Evolutionary conservation across 2,329 filamentous ascomycete species (phyloP).

Genomic region (Paraphaeosphaeria minitans): DNA sequence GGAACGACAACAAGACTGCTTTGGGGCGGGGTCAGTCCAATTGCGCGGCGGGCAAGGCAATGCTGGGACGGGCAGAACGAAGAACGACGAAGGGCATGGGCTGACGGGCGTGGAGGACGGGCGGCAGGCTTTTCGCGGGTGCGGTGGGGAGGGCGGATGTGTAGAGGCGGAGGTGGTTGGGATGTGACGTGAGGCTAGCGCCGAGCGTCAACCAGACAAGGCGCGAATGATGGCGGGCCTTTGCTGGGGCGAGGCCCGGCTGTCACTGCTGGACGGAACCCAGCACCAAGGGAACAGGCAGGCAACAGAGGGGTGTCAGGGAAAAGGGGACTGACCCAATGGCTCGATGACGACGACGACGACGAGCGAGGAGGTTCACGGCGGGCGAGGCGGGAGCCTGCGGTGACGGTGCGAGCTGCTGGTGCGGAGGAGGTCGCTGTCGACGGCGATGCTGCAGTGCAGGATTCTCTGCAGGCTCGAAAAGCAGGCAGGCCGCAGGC

Average conservation of each 20-base stretch:
- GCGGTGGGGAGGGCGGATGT: conserved; percentile 44
- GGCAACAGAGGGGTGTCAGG: too few relatives aligned
- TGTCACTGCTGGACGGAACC: conserved; percentile 12
- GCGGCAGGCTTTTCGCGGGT: conserved; percentile 33
- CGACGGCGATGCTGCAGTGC: conserved; percentile 47
- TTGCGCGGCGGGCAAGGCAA: background rate
- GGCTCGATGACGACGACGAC: conserved; percentile 29
- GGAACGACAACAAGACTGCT: conserved; percentile 18
- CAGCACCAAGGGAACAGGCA: conserved; percentile 5
- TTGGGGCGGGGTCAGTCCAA: conserved; percentile 32
- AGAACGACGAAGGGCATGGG: conserved; percentile 1
- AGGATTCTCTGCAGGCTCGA: conserved; percentile 45
- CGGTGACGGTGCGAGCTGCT: conserved; percentile 18
- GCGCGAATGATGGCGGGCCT: conserved; percentile 46
- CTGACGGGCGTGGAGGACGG: conserved; percentile 21
- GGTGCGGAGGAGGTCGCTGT: conserved; percentile 38
- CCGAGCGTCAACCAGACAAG: conserved; percentile 39
- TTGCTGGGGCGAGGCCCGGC: conserved; percentile 30
- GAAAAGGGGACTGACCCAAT: conserved; percentile 29
- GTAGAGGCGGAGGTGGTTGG: conserved; percentile 51
- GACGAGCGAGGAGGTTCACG: conserved; percentile 12
- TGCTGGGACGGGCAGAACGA: too few relatives aligned
- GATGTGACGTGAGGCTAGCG: conserved; percentile 47
- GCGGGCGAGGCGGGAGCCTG: conserved; percentile 24
- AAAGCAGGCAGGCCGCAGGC: conserved; percentile 47